Conservation (phyloP, 768 basidiomycete genomes). For the Naganishia friedmannii region DNA sequence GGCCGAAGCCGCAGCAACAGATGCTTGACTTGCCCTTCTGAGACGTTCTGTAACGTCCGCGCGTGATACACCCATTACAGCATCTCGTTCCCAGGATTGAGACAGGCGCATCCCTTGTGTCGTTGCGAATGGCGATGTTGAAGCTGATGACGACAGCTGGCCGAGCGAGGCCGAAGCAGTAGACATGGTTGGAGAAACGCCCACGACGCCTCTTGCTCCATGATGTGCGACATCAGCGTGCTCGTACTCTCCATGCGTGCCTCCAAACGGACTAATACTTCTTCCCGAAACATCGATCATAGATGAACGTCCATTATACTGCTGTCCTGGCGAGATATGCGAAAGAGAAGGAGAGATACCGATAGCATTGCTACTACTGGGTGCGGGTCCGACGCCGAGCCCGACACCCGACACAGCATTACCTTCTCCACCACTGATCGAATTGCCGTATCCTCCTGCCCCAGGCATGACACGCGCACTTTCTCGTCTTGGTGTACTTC, state of each 20-base stretch:
- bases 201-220: not conserved
- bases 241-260: not conserved
- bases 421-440: too few relatives aligned
- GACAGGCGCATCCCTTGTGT: not conserved
- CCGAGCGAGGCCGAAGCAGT: not conserved
- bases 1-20: not conserved
- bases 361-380: not conserved
- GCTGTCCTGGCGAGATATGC: not conserved
- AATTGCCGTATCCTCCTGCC: not conserved
- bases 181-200: not conserved
- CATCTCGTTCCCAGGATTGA: not conserved
- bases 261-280: conserved; percentile 7
- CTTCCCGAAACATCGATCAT: not conserved
- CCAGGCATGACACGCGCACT: not conserved
- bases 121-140: not conserved
- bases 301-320: not conserved
- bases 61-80: not conserved
- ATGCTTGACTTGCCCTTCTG: not conserved
- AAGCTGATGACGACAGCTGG: not conserved
- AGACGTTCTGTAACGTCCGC: not conserved
- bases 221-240: not conserved
- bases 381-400: conserved; percentile 4
- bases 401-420: not conserved
- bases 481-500: not conserved
- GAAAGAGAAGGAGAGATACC: not conserved